phyloP scores from a whole-genome alignment of 129 eudicot species.

The Ambrosia artemisiifolia region DNA sequence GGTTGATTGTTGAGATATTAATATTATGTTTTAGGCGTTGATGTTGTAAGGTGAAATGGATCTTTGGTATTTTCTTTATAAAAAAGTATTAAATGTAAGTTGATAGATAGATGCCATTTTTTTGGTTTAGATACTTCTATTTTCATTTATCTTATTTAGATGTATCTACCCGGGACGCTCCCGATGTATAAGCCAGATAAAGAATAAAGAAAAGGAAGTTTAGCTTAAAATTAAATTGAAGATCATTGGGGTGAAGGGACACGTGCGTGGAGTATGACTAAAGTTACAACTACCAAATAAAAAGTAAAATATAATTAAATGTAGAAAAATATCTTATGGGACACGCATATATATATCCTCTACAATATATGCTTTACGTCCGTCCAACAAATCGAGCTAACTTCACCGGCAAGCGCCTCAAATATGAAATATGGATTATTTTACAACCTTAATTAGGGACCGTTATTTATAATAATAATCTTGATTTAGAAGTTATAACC shows the following conservation, averaged over 20 bases:
- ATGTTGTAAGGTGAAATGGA: no score
- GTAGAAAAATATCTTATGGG: slow-evolving; percentile 9
- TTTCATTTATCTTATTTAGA: no score
- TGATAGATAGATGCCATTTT: no score
- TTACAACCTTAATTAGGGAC: slow-evolving; percentile 18
- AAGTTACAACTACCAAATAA: slow-evolving; percentile 25
- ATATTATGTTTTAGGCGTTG: no score
- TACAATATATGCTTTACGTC: slow-evolving; percentile 27
- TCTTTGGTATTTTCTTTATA: no score
- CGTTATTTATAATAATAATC: slow-evolving; percentile 27
- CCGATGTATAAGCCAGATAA: no score
- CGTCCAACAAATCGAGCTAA: slow-evolving; percentile 27
- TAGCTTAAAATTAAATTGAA: slow-evolving; percentile 15
- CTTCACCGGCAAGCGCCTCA: slow-evolving; percentile 21
- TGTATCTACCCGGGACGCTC: no score
- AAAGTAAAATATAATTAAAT: not conserved
- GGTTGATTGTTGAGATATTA: no score
- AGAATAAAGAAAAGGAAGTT: not conserved
- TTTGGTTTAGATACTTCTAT: no score
- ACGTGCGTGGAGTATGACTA: slow-evolving; percentile 37
- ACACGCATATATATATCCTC: slow-evolving; percentile 17
- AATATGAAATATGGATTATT: slow-evolving; percentile 1
- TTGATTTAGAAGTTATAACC: slow-evolving; percentile 42
- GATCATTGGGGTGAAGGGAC: slow-evolving; percentile 25
- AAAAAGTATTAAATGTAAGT: no score